A percentile compares a stretch with the other conserved stretches of the same genome.
phyloP scores from a whole-genome alignment of 2,329 filamentous ascomycete species.

The Sporothrix brunneoviolacea region DNA sequence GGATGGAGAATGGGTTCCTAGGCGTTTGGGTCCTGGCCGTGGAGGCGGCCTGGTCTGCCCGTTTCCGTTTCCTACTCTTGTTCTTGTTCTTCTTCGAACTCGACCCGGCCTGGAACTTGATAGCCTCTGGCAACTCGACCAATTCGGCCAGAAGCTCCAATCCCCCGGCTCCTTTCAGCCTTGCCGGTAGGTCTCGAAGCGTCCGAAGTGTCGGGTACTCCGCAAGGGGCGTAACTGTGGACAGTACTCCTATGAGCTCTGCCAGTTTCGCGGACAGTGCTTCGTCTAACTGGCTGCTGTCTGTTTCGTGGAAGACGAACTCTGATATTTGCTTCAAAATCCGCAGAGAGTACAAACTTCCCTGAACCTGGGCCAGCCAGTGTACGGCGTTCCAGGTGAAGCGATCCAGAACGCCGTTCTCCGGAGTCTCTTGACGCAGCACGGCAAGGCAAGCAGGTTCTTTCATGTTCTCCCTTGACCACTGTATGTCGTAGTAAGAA shows the following conservation, averaged over 20 bases:
- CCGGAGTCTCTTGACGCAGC: conserved; percentile 22
- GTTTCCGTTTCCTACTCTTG: conserved; percentile 13
- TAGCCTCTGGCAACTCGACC: conserved; percentile 1
- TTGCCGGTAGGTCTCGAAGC: conserved; percentile 11
- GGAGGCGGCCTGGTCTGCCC: background rate
- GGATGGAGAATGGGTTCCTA: conserved; percentile 15
- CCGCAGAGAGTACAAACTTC: conserved; percentile 54
- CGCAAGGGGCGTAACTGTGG: conserved; percentile 5
- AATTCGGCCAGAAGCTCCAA: conserved; percentile 11
- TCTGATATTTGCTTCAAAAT: conserved; percentile 45
- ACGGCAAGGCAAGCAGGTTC: conserved; percentile 26
- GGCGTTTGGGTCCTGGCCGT: background rate
- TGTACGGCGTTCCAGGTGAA: conserved; percentile 55
- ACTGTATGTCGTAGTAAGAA: conserved; percentile 30
- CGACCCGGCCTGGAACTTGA: conserved; percentile 9
- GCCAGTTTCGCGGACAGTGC: background rate
- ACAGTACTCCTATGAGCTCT: conserved; percentile 4
- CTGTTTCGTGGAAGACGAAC: conserved; percentile 19
- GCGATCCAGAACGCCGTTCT: conserved; percentile 25
- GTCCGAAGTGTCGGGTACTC: conserved; percentile 15
- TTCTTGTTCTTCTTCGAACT: conserved; percentile 2
- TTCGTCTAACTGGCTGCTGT: background rate
- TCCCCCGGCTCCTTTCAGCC: conserved; percentile 9
- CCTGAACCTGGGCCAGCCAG: conserved; percentile 53
- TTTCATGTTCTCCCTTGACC: conserved; percentile 27